Evolutionary conservation across 116 monocot species (phyloP).

Genomic region (Papilionanthe hybrid): DNA sequence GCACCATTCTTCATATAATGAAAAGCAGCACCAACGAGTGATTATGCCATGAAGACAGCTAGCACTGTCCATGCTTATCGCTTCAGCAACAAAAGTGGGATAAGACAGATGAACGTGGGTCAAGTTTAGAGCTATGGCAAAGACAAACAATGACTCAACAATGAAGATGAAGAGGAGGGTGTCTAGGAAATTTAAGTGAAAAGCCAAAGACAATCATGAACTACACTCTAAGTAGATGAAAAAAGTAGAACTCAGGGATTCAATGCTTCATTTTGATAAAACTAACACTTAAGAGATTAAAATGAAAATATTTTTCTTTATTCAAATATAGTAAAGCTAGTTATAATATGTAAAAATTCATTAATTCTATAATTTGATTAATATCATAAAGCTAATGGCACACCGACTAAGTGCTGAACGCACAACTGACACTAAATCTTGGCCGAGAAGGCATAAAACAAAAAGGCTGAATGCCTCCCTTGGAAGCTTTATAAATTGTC

Average conservation of each 20-base stretch:
- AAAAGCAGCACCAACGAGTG: too few species aligned
- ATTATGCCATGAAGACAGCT: too few species aligned
- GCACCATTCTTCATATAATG: too few species aligned
- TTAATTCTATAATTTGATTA: too few species aligned
- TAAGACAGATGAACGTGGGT: neutral
- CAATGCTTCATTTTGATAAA: neutral
- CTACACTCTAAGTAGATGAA: neutral
- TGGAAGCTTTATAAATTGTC: too few species aligned
- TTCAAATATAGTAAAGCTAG: too few species aligned
- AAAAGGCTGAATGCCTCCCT: too few species aligned
- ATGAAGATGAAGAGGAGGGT: neutral
- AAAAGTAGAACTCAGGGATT: neutral
- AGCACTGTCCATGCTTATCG: neutral
- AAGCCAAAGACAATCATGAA: neutral
- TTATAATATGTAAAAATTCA: too few species aligned
- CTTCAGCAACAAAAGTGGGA: neutral
- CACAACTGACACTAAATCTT: too few species aligned
- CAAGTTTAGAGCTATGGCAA: neutral
- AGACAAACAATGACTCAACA: neutral
- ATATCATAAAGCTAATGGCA: too few species aligned
- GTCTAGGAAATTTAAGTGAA: neutral
- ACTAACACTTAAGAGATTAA: neutral
- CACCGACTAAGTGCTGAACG: too few species aligned
- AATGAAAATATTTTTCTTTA: neutral
- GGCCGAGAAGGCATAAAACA: too few species aligned